These are phyloP conservation scores for Phytophthora ohioensis DNA, from an alignment of 352 stramenopile species.

Conservation along the genomic window DNA sequence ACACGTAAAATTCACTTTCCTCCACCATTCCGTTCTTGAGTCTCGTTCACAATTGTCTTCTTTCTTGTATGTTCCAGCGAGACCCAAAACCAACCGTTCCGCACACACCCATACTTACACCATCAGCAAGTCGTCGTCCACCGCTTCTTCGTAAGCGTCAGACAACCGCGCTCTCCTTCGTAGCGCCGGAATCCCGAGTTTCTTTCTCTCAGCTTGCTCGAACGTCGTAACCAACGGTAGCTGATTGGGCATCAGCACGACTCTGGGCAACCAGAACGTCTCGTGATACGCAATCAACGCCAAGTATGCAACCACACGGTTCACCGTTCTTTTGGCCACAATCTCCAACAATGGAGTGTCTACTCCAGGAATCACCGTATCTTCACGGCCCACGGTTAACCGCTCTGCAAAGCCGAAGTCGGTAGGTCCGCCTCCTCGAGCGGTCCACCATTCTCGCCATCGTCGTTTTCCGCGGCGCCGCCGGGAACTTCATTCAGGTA, in stretches of 20 bases:
- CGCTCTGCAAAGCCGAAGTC: not conserved
- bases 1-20: no score
- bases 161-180: not conserved
- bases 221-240: not conserved
- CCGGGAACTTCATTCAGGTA: no score
- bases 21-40: not conserved
- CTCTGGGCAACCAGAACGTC: no score
- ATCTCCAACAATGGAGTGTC: not conserved
- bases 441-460: no score
- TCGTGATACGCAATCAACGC: no score
- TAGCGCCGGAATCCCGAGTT: not conserved
- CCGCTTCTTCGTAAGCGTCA: no score
- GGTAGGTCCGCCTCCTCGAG: not conserved
- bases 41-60: not conserved
- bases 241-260: not conserved
- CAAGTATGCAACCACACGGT: no score
- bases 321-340: not conserved
- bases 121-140: no score
- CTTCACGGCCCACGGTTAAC: not conserved
- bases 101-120: no score
- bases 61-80: no score
- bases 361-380: not conserved
- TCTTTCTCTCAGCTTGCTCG: not conserved
- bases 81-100: no score
- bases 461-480: no score